Conservation (phyloP, 106 monocot species). For the Iris macrosiphon region DNA sequence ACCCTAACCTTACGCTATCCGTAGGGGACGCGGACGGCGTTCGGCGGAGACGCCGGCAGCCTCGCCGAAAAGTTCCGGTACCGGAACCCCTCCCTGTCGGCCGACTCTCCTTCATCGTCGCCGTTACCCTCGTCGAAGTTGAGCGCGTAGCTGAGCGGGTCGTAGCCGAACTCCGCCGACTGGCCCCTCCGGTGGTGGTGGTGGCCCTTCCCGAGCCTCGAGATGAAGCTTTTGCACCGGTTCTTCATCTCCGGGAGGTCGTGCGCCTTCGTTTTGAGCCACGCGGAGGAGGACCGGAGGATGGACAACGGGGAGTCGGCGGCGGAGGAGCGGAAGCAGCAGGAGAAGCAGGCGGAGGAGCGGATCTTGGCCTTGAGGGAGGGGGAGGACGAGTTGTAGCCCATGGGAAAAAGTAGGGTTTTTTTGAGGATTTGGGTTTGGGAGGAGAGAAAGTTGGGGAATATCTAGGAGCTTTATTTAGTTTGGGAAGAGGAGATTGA, state of each 20-base stretch:
- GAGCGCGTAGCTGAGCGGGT: conserved; percentile 57
- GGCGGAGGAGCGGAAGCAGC: conserved; percentile 36
- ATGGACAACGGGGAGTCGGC: conserved; percentile 2
- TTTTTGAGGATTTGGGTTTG: background rate
- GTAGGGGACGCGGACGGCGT: conserved; percentile 4
- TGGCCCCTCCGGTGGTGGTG: conserved; percentile 3
- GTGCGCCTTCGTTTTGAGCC: conserved; percentile 36
- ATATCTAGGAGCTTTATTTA: background rate
- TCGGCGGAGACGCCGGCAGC: conserved; percentile 34
- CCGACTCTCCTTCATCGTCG: conserved; percentile 7
- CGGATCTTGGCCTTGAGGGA: conserved; percentile 23
- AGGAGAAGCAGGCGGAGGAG: conserved; percentile 38
- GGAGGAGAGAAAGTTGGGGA: too few species aligned
- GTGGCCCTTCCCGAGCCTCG: conserved; percentile 5
- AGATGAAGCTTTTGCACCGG: conserved; percentile 13
- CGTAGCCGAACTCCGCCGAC: conserved; percentile 46
- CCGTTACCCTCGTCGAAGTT: conserved; percentile 47
- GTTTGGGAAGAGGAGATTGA: background rate
- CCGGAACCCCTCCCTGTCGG: conserved; percentile 10
- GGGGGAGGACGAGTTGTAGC: conserved; percentile 3
- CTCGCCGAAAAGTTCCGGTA: conserved; percentile 39
- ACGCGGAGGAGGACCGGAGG: conserved; percentile 41
- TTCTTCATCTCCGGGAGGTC: conserved; percentile 37
- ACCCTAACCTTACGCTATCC: too few species aligned
- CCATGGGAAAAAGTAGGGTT: conserved; percentile 5